Conservation (phyloP, 148 eudicot species). For the Euryodendron excelsum region DNA sequence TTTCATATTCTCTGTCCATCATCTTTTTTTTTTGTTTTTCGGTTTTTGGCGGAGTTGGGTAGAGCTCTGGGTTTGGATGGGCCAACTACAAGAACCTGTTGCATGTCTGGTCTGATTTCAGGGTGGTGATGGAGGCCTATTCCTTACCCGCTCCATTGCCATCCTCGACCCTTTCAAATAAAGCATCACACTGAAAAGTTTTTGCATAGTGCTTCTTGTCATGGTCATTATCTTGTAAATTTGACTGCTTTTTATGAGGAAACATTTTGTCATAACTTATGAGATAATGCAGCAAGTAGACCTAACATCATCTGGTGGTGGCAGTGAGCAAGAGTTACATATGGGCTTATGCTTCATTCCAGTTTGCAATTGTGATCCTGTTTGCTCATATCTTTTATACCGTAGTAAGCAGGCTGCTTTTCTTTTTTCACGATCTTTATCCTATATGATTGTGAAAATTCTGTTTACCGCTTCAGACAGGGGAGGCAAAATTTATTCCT, state of each 20-base stretch:
- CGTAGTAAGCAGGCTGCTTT: conserved; percentile 30
- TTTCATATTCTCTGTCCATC: neutral
- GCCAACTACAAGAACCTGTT: neutral
- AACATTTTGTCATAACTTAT: neutral
- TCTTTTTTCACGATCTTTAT: neutral
- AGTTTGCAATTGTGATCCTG: conserved; percentile 49
- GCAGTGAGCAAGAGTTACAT: conserved; percentile 53
- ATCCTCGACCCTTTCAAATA: neutral
- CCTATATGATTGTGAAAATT: neutral
- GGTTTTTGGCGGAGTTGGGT: too few species aligned
- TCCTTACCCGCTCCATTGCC: neutral
- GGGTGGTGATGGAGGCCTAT: too few species aligned
- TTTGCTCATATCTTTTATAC: conserved; percentile 54
- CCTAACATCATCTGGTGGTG: conserved; percentile 11
- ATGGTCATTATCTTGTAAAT: neutral
- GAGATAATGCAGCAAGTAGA: conserved; percentile 3
- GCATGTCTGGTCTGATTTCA: neutral
- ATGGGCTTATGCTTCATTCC: conserved; percentile 58
- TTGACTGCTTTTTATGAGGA: neutral
- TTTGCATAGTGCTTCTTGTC: neutral
- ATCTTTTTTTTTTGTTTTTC: too few species aligned
- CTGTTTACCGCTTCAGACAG: neutral
- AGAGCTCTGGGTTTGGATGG: neutral
- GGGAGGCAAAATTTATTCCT: neutral
- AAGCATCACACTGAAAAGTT: neutral